These are phyloP conservation scores for Simmondsia chinensis DNA, from an alignment of 148 eudicot genomes.

Conservation along the genomic window DNA sequence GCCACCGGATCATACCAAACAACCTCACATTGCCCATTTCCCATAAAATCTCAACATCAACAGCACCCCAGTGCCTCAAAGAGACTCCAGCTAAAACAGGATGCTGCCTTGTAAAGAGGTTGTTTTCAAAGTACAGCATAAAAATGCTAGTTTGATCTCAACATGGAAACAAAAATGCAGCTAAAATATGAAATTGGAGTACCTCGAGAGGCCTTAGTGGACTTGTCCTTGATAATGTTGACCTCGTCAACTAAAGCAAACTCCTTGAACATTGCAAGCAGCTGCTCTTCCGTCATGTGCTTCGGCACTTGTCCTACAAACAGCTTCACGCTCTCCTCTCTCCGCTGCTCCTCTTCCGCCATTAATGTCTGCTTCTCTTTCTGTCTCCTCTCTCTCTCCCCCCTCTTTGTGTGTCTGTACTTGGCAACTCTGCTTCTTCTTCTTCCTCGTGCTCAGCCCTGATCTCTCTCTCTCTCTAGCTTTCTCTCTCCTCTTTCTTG, in stretches of 20 bases:
- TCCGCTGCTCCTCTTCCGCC: conserved; percentile 41
- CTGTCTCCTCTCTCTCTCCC: conserved; percentile 19
- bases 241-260: conserved; percentile 73
- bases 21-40: too few species aligned
- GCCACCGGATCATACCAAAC: too few species aligned
- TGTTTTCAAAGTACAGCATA: too few species aligned
- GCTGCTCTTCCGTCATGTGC: conserved; percentile 68
- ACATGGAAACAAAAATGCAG: conserved; percentile 3
- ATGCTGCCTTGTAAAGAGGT: too few species aligned
- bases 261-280: conserved; percentile 56
- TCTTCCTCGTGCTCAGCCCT: neutral
- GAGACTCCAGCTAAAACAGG: too few species aligned
- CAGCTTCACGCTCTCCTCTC: conserved; percentile 87
- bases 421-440: conserved; percentile 6
- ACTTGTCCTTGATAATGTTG: conserved; percentile 90
- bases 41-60: too few species aligned
- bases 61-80: too few species aligned
- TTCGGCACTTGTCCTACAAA: conserved; percentile 99
- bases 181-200: neutral
- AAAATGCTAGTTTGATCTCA: conserved; percentile 13
- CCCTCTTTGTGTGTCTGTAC: neutral
- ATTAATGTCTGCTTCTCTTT: conserved; percentile 26
- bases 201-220: conserved; percentile 88
- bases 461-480: conserved; percentile 2
- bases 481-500: conserved; percentile 11